Evolutionary conservation across 129 eudicot species (phyloP).

Genomic region (Kitagawia praeruptora): DNA sequence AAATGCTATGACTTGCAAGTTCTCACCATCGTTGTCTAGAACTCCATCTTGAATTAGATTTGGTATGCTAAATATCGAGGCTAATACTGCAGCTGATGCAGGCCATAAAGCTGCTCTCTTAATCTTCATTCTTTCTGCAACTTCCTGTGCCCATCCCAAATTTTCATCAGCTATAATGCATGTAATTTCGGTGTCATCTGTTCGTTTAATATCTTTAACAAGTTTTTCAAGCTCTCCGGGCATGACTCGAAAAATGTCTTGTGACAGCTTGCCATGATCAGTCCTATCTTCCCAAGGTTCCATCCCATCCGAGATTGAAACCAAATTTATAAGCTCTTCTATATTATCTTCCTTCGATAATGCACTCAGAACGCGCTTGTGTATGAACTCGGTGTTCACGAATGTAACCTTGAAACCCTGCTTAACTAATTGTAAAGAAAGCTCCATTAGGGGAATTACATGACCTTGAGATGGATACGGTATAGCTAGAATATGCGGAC

Average conservation of each 20-base stretch:
- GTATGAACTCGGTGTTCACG: constrained; percentile 3
- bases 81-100: constrained; percentile 1
- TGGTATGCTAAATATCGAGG: background rate
- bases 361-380: background rate
- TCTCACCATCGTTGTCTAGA: background rate
- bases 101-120: constrained; percentile 7
- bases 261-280: background rate
- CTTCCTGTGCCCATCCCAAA: constrained; percentile 4
- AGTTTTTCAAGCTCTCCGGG: background rate
- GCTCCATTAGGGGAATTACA: constrained; percentile 12
- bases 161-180: constrained; percentile 3
- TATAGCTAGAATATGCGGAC: constrained; percentile 5
- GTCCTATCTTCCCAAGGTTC: constrained; percentile 8
- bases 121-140: background rate
- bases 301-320: background rate
- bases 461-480: constrained; percentile 17
- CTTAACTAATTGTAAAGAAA: background rate
- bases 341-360: background rate
- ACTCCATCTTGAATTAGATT: constrained; percentile 1
- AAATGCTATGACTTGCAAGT: background rate
- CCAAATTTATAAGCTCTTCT: background rate
- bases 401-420: constrained; percentile 8
- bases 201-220: background rate
- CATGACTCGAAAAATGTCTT: background rate
- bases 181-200: background rate